Base-by-base conservation (phyloP, 768 basidiomycete genomes). In the Xerocomellus amylosporus region DNA sequence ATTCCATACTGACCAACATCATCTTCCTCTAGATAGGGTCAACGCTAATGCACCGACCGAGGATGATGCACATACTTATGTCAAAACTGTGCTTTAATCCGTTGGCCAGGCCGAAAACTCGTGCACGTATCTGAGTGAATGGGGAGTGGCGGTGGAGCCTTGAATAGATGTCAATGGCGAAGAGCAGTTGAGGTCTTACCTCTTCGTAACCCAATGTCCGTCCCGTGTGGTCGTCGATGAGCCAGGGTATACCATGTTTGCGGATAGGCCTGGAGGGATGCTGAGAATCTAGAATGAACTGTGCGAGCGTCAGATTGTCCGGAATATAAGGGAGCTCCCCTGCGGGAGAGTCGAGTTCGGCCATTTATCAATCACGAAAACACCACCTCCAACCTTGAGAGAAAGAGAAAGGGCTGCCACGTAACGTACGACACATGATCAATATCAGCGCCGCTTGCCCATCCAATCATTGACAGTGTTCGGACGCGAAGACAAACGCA, bases 181-280 rank as follows among this genome's bases (percentile, higher is more conserved):
- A 9, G 33, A 20, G 2, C 2, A 39, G 5, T 6, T 9, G 6
- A 45, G 13, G 5, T 46, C 66, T 56, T 40, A 74, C 76, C 64
- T 77, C 76, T 43, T 77, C 73, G 28, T 64, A 62, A 7, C 67
- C 67, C 17, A 72, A 47, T n/a, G 60, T 53, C 22, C 67, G 63
- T 14, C 76, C 76, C 4, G 74, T 75, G 14, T 59, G 61, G 46
- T 77, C 73, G 34, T 79, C 78, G 28, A 79, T 69, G 39, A 79
- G 54, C 74, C 76, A 78, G 0, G 78, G 71, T 15, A 51, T 52
- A 8, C 40, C 62, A 28, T 54, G 48, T 22, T 53, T 56, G 31
- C 67, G 65, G 19, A 64, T 56, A 2, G 73, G 71, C 38, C 64
- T 62, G 13, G 50, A 58, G 9, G 68, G 69, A 45, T 74, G 71